Percentiles rank a stretch among this genome's conserved stretches.
These are phyloP conservation scores for Pachyrhizus erosus DNA, from an alignment of 306 rosid genomes.

Conservation along the genomic window DNA sequence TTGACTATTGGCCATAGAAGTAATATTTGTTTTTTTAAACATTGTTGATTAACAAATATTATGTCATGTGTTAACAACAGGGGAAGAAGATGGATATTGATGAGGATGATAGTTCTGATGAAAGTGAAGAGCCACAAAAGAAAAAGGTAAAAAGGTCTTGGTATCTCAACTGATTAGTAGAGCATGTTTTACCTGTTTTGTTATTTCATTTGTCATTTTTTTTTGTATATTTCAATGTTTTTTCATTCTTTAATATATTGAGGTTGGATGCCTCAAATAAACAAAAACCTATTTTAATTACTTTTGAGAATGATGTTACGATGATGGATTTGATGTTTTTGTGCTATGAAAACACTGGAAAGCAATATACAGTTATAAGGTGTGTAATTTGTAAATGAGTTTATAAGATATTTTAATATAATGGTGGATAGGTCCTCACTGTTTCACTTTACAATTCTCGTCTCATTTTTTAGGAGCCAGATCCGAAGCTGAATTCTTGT, in stretches of 20 bases:
- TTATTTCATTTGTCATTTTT: neutral
- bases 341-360: neutral
- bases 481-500: neutral
- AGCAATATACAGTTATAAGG: neutral
- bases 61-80: conserved; percentile 14
- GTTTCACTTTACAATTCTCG: neutral
- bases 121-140: conserved; percentile 54
- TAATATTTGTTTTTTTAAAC: neutral
- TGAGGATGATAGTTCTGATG: conserved; percentile 57
- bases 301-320: neutral
- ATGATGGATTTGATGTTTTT: neutral
- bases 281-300: neutral
- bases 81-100: conserved; percentile 61
- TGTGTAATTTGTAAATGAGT: neutral
- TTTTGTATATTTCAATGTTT: neutral
- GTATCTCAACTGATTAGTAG: neutral
- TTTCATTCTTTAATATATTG: neutral
- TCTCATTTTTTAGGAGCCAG: neutral
- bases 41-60: neutral
- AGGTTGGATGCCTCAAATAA: neutral
- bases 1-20: neutral
- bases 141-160: conserved; percentile 40
- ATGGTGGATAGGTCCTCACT: neutral
- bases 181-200: neutral
- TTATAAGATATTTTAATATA: neutral